phyloP scores from a whole-genome alignment of 805 yeast species.

The Groenewaldozyma salmanticensis region DNA sequence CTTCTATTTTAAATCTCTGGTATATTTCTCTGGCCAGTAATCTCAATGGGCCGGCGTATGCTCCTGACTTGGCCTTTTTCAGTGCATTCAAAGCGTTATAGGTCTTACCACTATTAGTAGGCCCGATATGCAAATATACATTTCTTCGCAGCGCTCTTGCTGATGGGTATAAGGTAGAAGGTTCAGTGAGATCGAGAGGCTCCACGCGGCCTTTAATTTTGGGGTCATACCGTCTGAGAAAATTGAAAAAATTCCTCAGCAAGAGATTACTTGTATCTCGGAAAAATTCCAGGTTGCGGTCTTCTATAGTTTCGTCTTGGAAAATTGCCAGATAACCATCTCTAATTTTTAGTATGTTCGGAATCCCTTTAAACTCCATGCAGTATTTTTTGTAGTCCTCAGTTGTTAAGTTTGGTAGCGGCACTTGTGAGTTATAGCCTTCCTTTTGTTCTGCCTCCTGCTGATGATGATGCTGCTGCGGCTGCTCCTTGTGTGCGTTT shows the following conservation, averaged over 20 bases:
- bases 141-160: constrained; percentile 74
- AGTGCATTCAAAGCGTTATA: constrained; percentile 67
- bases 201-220: constrained; percentile 31
- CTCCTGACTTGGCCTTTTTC: constrained; percentile 59
- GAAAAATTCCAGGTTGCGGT: not conserved
- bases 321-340: not conserved
- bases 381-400: not conserved
- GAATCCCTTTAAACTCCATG: not conserved
- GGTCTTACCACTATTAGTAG: constrained; percentile 95
- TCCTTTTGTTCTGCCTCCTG: not conserved
- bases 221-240: not conserved
- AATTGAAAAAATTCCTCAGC: not conserved
- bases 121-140: constrained; percentile 90
- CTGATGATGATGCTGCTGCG: no score
- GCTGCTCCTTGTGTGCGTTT: no score
- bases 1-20: constrained; percentile 62
- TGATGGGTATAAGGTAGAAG: constrained; percentile 74
- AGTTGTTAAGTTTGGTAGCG: not conserved
- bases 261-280: not conserved
- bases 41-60: constrained; percentile 90
- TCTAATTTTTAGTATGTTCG: not conserved
- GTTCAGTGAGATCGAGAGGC: constrained; percentile 42
- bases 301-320: not conserved
- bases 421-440: no score
- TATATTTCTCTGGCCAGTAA: constrained; percentile 85